Evolutionary conservation across 140 eudicot species (phyloP).

Genomic region (Erigeron philadelphicus): DNA sequence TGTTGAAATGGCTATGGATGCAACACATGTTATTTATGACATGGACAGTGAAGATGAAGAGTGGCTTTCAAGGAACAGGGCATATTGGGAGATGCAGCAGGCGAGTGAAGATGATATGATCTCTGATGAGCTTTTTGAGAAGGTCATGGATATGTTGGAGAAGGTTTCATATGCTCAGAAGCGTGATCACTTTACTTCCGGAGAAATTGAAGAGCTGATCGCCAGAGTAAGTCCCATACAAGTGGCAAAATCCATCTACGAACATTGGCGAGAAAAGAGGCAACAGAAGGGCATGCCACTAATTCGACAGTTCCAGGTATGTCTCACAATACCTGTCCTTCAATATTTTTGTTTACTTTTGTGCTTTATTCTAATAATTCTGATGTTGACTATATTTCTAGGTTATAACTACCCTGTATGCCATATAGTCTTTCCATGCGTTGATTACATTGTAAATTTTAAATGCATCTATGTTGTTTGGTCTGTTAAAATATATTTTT

Average conservation of each 20-base stretch:
- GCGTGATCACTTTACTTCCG: slow-evolving; percentile 46
- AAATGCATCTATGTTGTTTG: slow-evolving; percentile 12
- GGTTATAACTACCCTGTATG: slow-evolving; percentile 12
- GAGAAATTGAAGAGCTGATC: slow-evolving; percentile 57
- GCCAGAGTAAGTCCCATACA: slow-evolving; percentile 44
- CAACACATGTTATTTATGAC: slow-evolving; percentile 57
- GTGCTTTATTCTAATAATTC: slow-evolving; percentile 6
- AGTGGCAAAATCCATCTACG: slow-evolving; percentile 48
- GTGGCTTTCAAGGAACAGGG: slow-evolving; percentile 44
- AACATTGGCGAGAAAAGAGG: slow-evolving; percentile 77
- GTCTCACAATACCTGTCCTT: background rate
- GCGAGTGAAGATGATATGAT: slow-evolving; percentile 35
- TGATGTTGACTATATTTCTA: background rate
- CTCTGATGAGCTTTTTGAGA: slow-evolving; percentile 70
- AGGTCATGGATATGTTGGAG: slow-evolving; percentile 74
- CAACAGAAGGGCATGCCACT: slow-evolving; percentile 70
- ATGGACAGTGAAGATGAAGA: slow-evolving; percentile 94
- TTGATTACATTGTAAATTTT: slow-evolving; percentile 3
- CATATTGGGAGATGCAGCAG: slow-evolving; percentile 13
- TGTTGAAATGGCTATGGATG: slow-evolving; percentile 85
- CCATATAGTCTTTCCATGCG: background rate
- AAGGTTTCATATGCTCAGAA: slow-evolving; percentile 67
- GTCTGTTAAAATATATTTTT: slow-evolving; percentile 4
- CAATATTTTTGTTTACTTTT: background rate
- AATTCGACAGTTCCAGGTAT: slow-evolving; percentile 78